Base-by-base conservation (phyloP, 352 stramenopile genomes). In the Globisporangium ultimum region DNA sequence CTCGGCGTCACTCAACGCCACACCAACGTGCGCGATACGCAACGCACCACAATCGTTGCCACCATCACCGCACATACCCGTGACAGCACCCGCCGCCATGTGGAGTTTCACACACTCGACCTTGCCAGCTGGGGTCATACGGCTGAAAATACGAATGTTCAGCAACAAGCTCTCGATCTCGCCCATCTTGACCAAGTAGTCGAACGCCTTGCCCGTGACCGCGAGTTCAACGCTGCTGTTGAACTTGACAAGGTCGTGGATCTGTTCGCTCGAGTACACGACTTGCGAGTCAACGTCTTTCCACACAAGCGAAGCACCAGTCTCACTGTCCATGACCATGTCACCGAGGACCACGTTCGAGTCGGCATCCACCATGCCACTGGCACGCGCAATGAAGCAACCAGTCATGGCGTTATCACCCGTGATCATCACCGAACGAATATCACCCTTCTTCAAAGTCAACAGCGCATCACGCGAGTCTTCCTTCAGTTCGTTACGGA, bases 31-130 rank as follows among this genome's bases (percentile, higher is more conserved):
- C 14, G 91, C 90, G 32, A 93, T 87, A 64, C 90, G 91, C 14
- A 98, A 67, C 28, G 90, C 90, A 56, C 91, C 91, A 60, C 89
- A 97, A 59, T 98, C 91, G 63, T 98, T 98, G 13, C 88, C 88
- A 43, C 86, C 86, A 49, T 95, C 86, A 46, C 86, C 86, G 38
- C 84, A 93, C 86, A 95, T 95, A 9, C 78, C 82, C 10, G 79
- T 90, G 9, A 95, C 80, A 2, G 74, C 76, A 34, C 84, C 84
- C 1, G 69, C 67, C 9, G 54, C 62, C 66, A 90, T 91, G 67
- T 87, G 75, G 18, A 84, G 72, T 55, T 88, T 76, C 8, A 89
- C 74, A 42, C 84, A 91, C n/a, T 88, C 78, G 2, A 86, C 71
- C 48, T 95, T 95, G 9, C 70, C 80, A 22, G 67, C 63, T 7